phyloP scores from a whole-genome alignment of 1,284 basidiomycete genomes.

The Apiotrichum porosum region DNA sequence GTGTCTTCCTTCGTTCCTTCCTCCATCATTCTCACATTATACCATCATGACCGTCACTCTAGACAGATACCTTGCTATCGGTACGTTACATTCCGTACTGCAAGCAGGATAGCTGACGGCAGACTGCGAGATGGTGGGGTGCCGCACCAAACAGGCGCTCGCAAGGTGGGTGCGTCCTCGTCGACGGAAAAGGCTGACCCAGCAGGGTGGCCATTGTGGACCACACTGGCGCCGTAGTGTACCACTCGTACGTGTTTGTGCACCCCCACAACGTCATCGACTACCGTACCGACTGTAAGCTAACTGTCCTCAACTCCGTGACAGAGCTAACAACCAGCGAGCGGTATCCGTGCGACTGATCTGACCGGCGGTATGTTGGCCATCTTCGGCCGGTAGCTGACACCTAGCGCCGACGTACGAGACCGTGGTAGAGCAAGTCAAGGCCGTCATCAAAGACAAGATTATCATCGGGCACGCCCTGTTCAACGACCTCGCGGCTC shows the following conservation, averaged over 20 bases:
- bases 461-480: conserved; percentile 89
- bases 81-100: conserved; percentile 10
- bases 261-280: conserved; percentile 52
- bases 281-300: conserved; percentile 51
- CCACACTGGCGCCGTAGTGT: conserved; percentile 48
- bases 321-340: conserved; percentile 22
- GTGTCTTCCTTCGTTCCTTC: too few relatives aligned
- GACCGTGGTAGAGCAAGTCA: conserved; percentile 69
- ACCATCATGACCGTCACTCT: conserved; percentile 11
- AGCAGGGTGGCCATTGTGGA: conserved; percentile 51
- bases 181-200: neutral
- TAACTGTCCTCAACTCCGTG: neutral
- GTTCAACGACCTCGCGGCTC: conserved; percentile 76
- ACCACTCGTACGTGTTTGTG: conserved; percentile 51
- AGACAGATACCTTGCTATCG: conserved; percentile 32
- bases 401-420: conserved; percentile 67
- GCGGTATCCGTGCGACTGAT: conserved; percentile 50
- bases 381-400: neutral
- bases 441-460: conserved; percentile 67
- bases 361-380: conserved; percentile 42
- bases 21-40: neutral
- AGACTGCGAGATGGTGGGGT: conserved; percentile 45
- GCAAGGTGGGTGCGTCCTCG: neutral
- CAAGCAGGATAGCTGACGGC: neutral
- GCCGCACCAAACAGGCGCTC: conserved; percentile 11